These are phyloP conservation scores for Monosporozyma aerobia DNA, from an alignment of 805 yeast species.

Conservation along the genomic window DNA sequence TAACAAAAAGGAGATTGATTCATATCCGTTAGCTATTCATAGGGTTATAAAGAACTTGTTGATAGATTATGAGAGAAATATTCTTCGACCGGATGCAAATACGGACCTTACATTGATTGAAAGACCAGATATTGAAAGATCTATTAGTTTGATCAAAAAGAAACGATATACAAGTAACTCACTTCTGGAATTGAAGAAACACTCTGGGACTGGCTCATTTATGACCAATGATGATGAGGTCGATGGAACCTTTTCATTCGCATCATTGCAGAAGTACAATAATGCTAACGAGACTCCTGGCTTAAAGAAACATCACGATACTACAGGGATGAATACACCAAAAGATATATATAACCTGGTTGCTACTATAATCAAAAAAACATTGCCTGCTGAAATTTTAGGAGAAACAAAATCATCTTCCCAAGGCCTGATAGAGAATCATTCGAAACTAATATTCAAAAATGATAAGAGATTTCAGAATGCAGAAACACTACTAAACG, in stretches of 20 bases:
- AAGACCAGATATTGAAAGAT: slow-evolving; percentile 47
- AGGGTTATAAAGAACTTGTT: slow-evolving; percentile 59
- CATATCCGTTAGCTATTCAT: slow-evolving; percentile 65
- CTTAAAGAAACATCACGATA: not conserved
- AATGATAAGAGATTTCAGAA: slow-evolving; percentile 75
- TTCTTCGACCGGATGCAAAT: slow-evolving; percentile 40
- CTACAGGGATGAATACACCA: slow-evolving; percentile 1
- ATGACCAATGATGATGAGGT: not conserved
- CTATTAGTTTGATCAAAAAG: slow-evolving; percentile 3
- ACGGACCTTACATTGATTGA: slow-evolving; percentile 49
- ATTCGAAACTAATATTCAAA: slow-evolving; percentile 52
- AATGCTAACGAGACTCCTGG: not conserved
- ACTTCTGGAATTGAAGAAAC: not conserved
- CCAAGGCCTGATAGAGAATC: not conserved
- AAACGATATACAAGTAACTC: not conserved
- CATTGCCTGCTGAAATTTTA: slow-evolving; percentile 24
- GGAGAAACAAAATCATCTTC: not conserved
- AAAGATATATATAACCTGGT: slow-evolving; percentile 11
- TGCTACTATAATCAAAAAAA: slow-evolving; percentile 38
- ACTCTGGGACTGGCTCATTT: not conserved
- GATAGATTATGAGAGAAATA: slow-evolving; percentile 42
- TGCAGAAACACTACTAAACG: slow-evolving; percentile 53
- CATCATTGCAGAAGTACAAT: not conserved
- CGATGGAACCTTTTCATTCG: not conserved
- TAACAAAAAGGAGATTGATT: slow-evolving; percentile 43